Evolutionary conservation across 73 alveolate genomes (phyloP).

Genomic region (Tetrahymena elliotti): DNA sequence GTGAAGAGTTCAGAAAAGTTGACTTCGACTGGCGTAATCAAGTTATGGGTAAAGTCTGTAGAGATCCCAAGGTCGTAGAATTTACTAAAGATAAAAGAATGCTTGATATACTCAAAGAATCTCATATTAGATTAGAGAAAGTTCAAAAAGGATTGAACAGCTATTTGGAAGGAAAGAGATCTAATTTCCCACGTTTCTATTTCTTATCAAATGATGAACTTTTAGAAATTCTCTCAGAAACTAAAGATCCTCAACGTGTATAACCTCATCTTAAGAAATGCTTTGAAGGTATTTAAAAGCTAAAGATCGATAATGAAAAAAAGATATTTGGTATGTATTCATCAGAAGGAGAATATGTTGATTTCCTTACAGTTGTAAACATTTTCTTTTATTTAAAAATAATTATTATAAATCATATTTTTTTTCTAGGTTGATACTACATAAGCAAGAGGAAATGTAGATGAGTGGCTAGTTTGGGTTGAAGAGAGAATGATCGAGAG

Average conservation of each 20-base stretch:
- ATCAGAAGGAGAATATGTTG: conserved; percentile 77
- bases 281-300: conserved; percentile 89
- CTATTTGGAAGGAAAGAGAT: conserved; percentile 91
- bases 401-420: conserved; percentile 28
- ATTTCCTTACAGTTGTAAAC: conserved; percentile 55
- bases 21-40: conserved; percentile 88
- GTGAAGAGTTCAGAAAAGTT: conserved; percentile 83
- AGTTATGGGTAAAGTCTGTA: conserved; percentile 74
- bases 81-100: conserved; percentile 77
- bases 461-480: conserved; percentile 97
- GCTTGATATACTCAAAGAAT: conserved; percentile 76
- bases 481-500: conserved; percentile 92
- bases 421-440: conserved; percentile 77
- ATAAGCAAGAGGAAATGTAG: conserved; percentile 97
- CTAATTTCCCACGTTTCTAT: conserved; percentile 97
- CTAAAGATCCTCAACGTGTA: conserved; percentile 92
- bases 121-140: conserved; percentile 76
- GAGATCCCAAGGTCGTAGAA: conserved; percentile 75
- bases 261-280: conserved; percentile 95
- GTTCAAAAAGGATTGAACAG: conserved; percentile 76
- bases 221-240: conserved; percentile 93
- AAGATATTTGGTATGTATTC: conserved; percentile 92
- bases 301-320: conserved; percentile 91
- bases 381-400: conserved; percentile 6
- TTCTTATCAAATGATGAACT: conserved; percentile 95